These are phyloP conservation scores for Bothriochloa decipiens DNA, from an alignment of 176 grass and related monocot species.

Conservation along the genomic window DNA sequence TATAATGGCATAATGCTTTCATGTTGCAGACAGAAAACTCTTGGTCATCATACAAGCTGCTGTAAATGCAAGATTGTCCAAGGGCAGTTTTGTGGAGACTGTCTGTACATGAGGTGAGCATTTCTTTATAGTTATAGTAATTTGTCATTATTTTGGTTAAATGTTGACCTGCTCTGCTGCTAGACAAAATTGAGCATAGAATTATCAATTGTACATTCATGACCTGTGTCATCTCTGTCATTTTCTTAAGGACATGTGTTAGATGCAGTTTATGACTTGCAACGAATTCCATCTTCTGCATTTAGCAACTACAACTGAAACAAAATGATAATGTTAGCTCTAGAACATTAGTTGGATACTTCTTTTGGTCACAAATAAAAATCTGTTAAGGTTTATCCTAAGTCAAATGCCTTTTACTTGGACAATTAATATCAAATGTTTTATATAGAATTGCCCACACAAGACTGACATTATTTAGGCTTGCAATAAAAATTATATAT, in stretches of 20 bases:
- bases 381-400: neutral
- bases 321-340: neutral
- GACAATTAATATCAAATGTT: neutral
- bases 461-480: neutral
- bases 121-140: neutral
- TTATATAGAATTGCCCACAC: neutral
- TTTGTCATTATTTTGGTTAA: neutral
- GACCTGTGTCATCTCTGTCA: neutral
- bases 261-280: neutral
- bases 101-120: conserved; percentile 86
- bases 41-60: conserved; percentile 78
- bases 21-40: conserved; percentile 81
- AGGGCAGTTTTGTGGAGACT: conserved; percentile 97
- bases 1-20: conserved; percentile 22
- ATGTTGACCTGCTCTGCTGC: neutral
- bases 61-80: conserved; percentile 72
- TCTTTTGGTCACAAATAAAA: neutral
- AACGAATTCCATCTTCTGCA: neutral
- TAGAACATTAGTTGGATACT: neutral
- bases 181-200: neutral
- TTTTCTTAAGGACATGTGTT: neutral
- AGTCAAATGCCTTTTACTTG: neutral
- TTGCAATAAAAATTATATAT: neutral
- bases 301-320: neutral
- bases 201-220: neutral